Conservation (phyloP, 2,329 filamentous ascomycete genomes). For the Colletotrichum spaethianum region DNA sequence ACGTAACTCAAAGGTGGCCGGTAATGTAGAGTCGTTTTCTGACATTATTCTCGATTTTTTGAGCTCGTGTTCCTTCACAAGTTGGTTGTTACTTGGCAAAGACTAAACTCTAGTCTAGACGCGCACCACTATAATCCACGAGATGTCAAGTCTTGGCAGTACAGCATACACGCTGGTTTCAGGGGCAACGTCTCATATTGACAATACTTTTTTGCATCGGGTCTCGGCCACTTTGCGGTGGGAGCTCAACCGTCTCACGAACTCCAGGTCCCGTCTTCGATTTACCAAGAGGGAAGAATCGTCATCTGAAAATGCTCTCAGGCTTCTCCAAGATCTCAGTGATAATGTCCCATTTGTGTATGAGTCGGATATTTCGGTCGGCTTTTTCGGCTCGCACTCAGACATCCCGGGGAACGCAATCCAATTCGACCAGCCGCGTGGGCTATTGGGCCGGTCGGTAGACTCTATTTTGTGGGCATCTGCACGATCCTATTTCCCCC, state of each 20-base stretch:
- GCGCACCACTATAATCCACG: conserved; percentile 21
- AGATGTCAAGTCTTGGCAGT: conserved; percentile 26
- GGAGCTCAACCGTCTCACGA: conserved; percentile 5
- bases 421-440: conserved; percentile 5
- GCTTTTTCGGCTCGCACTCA: conserved; percentile 4
- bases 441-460: background rate
- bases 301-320: conserved; percentile 1
- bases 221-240: conserved; percentile 3
- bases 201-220: conserved; percentile 9
- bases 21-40: background rate
- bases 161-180: conserved; percentile 3
- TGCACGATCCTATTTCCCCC: conserved; percentile 21
- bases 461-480: conserved; percentile 34
- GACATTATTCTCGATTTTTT: background rate
- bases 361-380: background rate
- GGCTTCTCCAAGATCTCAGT: background rate
- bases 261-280: background rate
- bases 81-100: background rate
- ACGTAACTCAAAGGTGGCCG: background rate
- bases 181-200: conserved; percentile 33
- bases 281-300: background rate
- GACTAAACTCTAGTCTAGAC: background rate
- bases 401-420: background rate
- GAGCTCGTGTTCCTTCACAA: background rate
- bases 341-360: background rate